These are phyloP conservation scores for Batkoa obscura DNA, from an alignment of 371 early-diverging fungal genomes.

Conservation along the genomic window DNA sequence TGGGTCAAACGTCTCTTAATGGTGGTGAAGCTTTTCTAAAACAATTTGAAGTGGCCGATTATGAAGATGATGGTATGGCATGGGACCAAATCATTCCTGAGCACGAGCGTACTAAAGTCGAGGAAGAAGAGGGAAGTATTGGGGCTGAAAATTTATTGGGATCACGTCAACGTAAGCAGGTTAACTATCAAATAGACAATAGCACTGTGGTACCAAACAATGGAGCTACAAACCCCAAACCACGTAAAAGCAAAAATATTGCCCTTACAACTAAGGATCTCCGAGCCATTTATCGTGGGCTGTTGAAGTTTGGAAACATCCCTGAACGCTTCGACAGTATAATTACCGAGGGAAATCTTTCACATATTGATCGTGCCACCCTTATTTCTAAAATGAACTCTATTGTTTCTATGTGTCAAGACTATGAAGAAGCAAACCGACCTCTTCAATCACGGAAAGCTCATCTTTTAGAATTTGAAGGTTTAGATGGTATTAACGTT, in stretches of 20 bases:
- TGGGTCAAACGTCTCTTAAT: conserved; percentile 31
- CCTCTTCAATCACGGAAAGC: conserved; percentile 52
- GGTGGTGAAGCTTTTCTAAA: conserved; percentile 82
- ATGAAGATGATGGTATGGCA: conserved; percentile 46
- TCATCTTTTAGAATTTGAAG: conserved; percentile 53
- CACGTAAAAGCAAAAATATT: conserved; percentile 11
- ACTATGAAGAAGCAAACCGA: conserved; percentile 28
- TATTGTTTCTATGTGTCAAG: conserved; percentile 49
- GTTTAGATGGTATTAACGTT: conserved; percentile 68
- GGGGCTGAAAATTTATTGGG: conserved; percentile 13
- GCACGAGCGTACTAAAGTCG: conserved; percentile 44
- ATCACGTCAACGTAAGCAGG: conserved; percentile 7
- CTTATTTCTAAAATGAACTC: conserved; percentile 32
- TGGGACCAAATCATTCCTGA: conserved; percentile 96
- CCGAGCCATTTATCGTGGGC: conserved; percentile 50
- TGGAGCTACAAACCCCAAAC: conserved; percentile 5
- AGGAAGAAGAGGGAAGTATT: conserved; percentile 29
- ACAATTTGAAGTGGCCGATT: conserved; percentile 88
- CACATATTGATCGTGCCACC: conserved; percentile 36
- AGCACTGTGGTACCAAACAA: background rate
- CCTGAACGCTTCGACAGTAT: conserved; percentile 56
- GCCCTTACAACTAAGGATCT: conserved; percentile 56
- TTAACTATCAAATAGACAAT: conserved; percentile 11
- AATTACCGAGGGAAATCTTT: conserved; percentile 56
- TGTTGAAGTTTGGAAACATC: conserved; percentile 68